Evolutionary conservation across 148 eudicot species (phyloP).

Genomic region (Amaranthus hypochondriacus): DNA sequence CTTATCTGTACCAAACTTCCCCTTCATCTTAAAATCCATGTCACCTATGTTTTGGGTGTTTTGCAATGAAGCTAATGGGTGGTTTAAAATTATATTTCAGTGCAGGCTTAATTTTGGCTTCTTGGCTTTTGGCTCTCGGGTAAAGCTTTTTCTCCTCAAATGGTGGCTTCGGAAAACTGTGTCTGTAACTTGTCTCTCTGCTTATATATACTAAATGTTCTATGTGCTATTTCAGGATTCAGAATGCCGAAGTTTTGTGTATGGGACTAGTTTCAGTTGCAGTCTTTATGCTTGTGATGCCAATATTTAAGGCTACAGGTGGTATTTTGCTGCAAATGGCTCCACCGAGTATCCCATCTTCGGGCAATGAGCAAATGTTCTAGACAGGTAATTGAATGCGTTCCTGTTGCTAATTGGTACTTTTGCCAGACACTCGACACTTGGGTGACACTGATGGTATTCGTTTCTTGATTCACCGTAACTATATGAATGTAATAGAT

Average conservation of each 20-base stretch:
- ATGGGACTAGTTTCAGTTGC: constrained; percentile 88
- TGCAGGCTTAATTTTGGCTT: constrained; percentile 96
- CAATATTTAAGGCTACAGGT: constrained; percentile 75
- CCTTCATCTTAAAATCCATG: background rate
- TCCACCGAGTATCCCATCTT: constrained; percentile 76
- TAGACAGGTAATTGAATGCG: constrained; percentile 62
- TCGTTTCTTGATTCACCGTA: background rate
- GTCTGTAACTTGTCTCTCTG: background rate
- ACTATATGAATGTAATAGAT: constrained; percentile 33
- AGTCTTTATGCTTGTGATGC: constrained; percentile 87
- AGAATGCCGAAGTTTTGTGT: constrained; percentile 97
- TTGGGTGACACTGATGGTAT: constrained; percentile 1
- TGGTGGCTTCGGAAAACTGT: background rate
- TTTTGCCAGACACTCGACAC: background rate
- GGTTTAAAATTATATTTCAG: constrained; percentile 35
- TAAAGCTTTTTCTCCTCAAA: constrained; percentile 21
- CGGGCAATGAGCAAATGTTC: constrained; percentile 77
- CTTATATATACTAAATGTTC: background rate
- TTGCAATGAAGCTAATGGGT: background rate
- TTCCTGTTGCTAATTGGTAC: background rate
- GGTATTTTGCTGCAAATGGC: constrained; percentile 83
- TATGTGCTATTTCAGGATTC: constrained; percentile 44
- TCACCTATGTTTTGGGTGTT: background rate
- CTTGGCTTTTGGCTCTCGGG: constrained; percentile 92
- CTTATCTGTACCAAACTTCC: background rate